phyloP scores from a whole-genome alignment of 768 basidiomycete genomes.

The Suillus cothurnatus region DNA sequence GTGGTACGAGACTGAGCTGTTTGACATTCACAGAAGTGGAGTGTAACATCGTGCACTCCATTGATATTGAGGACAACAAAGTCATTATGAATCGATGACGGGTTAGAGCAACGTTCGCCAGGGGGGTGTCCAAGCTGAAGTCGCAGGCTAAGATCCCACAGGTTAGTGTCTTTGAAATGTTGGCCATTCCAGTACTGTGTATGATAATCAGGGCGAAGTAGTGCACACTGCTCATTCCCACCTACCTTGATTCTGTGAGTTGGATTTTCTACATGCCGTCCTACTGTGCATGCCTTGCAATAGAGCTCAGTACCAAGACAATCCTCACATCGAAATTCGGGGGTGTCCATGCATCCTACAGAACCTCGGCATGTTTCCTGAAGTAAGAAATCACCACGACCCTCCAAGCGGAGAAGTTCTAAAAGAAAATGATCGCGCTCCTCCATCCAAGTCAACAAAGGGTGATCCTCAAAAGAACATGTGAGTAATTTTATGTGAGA shows the following conservation, averaged over 20 bases:
- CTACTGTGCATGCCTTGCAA: slow-evolving; percentile 9
- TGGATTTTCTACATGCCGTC: slow-evolving; percentile 15
- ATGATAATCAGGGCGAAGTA: too few species aligned
- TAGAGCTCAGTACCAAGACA: slow-evolving; percentile 14
- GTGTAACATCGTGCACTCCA: too few species aligned
- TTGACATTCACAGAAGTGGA: too few species aligned
- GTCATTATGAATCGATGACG: too few species aligned
- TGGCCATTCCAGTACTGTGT: too few species aligned
- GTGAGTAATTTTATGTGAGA: slow-evolving; percentile 10
- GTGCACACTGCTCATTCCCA: too few species aligned
- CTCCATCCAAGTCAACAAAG: slow-evolving; percentile 13
- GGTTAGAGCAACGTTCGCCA: too few species aligned
- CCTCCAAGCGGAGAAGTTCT: slow-evolving; percentile 11
- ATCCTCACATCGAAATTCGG: slow-evolving; percentile 13
- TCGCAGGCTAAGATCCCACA: too few species aligned
- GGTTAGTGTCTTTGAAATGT: too few species aligned
- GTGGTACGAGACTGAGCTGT: too few species aligned
- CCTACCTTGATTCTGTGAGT: slow-evolving; percentile 18
- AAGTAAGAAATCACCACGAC: neutral
- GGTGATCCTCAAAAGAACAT: slow-evolving; percentile 20
- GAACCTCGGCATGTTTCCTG: neutral
- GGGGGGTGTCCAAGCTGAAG: too few species aligned
- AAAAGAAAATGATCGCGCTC: slow-evolving; percentile 9
- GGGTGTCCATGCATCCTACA: neutral
- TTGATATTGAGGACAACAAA: too few species aligned